These are phyloP conservation scores for Zostera marina DNA, from an alignment of 116 monocot genomes.

Conservation along the genomic window DNA sequence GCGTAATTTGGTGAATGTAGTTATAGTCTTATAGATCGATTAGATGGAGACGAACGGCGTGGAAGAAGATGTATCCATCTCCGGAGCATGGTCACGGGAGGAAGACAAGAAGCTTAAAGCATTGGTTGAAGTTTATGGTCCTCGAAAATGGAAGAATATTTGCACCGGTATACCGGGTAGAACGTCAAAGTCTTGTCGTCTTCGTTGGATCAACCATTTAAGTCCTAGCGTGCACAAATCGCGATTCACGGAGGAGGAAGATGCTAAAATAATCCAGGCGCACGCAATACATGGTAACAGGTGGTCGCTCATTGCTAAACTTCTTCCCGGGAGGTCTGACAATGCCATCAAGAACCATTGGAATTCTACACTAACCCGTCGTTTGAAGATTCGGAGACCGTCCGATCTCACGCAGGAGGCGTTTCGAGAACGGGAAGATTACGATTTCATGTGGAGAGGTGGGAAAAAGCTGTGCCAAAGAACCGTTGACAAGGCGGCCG, in stretches of 20 bases:
- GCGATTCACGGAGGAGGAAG: slow-evolving; percentile 55
- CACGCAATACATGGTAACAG: slow-evolving; percentile 38
- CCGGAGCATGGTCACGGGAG: slow-evolving; percentile 49
- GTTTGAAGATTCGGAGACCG: not conserved
- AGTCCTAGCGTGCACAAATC: slow-evolving; percentile 57
- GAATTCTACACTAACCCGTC: slow-evolving; percentile 41
- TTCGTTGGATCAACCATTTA: slow-evolving; percentile 75
- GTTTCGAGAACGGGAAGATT: too few species aligned
- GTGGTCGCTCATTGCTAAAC: slow-evolving; percentile 45
- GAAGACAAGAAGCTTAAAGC: slow-evolving; percentile 39
- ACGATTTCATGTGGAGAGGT: too few species aligned
- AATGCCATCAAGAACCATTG: slow-evolving; percentile 57
- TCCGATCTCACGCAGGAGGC: too few species aligned
- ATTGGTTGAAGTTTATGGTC: slow-evolving; percentile 42
- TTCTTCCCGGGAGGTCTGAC: slow-evolving; percentile 30
- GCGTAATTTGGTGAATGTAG: too few species aligned
- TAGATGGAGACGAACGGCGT: too few species aligned
- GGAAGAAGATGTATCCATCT: too few species aligned
- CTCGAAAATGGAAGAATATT: slow-evolving; percentile 60
- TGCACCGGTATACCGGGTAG: slow-evolving; percentile 40
- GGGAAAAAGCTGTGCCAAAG: too few species aligned
- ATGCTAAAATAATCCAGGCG: slow-evolving; percentile 27
- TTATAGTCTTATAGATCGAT: too few species aligned
- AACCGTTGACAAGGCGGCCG: too few species aligned
- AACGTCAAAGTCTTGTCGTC: slow-evolving; percentile 63